Evolutionary conservation across 192 early-diverging fungal genomes (phyloP).

Genomic region (Backusella tarrabulga): DNA sequence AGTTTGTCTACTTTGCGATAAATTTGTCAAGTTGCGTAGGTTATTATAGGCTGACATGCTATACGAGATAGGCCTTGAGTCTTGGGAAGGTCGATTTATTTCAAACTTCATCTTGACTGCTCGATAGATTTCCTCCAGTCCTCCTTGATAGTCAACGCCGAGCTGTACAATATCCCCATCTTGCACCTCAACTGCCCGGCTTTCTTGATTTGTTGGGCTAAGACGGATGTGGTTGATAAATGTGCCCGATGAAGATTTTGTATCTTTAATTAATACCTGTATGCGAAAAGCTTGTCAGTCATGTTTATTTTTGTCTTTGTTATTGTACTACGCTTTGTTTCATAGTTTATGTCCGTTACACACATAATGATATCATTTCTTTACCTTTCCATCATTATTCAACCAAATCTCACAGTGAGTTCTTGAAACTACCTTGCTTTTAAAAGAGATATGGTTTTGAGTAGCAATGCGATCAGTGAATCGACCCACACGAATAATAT

Average conservation of each 20-base stretch:
- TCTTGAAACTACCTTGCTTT: constrained; percentile 91
- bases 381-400: constrained; percentile 53
- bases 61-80: constrained; percentile 46
- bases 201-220: constrained; percentile 74
- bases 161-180: constrained; percentile 84
- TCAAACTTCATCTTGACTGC: constrained; percentile 71
- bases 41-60: constrained; percentile 34
- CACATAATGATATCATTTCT: neutral
- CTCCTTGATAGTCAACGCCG: constrained; percentile 86
- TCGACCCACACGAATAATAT: constrained; percentile 62
- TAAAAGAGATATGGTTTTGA: constrained; percentile 75
- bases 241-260: constrained; percentile 83
- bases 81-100: constrained; percentile 52
- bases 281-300: constrained; percentile 24
- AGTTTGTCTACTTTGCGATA: neutral
- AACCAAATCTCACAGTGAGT: constrained; percentile 93
- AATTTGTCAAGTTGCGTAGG: constrained; percentile 18
- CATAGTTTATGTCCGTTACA: neutral
- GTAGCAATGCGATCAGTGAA: neutral
- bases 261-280: constrained; percentile 84
- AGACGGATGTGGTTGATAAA: constrained; percentile 86
- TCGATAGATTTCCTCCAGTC: constrained; percentile 78
- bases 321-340: neutral
- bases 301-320: neutral
- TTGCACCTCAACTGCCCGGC: constrained; percentile 64